Conservation (phyloP, 495 filamentous ascomycete genomes). For the Pseudomonodictys pantanalensis region DNA sequence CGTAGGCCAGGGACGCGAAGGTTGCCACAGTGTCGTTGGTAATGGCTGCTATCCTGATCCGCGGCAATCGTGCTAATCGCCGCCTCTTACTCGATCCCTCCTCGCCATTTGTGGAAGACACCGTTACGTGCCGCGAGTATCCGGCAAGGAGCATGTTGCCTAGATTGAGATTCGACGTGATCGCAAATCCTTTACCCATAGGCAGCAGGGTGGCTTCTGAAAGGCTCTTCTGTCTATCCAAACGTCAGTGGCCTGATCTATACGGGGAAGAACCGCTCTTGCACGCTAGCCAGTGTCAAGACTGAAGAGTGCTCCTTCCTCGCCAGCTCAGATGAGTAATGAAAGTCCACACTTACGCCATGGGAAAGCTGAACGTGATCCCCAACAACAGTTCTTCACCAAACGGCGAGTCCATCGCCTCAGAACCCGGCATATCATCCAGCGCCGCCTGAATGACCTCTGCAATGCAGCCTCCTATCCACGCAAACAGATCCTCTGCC, state of each 20-base stretch:
- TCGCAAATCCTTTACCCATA: constrained; percentile 86
- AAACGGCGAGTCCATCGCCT: constrained; percentile 30
- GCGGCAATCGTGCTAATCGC: constrained; percentile 54
- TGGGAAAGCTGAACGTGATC: constrained; percentile 84
- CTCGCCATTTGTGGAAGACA: constrained; percentile 47
- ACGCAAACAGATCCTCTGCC: constrained; percentile 70
- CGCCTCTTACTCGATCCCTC: constrained; percentile 42
- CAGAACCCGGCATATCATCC: constrained; percentile 39
- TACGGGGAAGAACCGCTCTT: background rate
- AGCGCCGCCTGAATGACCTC: constrained; percentile 61
- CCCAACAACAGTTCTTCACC: constrained; percentile 66
- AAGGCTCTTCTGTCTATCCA: constrained; percentile 65
- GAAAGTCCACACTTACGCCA: constrained; percentile 45
- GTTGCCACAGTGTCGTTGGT: constrained; percentile 81
- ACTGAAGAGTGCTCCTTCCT: too few relatives aligned
- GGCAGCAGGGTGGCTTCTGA: constrained; percentile 75
- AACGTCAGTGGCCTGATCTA: background rate
- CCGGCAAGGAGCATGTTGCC: constrained; percentile 64
- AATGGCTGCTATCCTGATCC: constrained; percentile 69
- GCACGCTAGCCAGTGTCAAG: background rate
- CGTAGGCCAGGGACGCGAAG: constrained; percentile 70
- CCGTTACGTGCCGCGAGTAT: constrained; percentile 59
- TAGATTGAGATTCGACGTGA: constrained; percentile 69
- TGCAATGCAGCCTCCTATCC: constrained; percentile 75
- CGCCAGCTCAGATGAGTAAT: too few relatives aligned